A percentile compares a stretch with the other conserved stretches of the same genome.
These are phyloP conservation scores for Phlyctochytrium arcticum DNA, from an alignment of 192 early-diverging fungal species.

Conservation along the genomic window DNA sequence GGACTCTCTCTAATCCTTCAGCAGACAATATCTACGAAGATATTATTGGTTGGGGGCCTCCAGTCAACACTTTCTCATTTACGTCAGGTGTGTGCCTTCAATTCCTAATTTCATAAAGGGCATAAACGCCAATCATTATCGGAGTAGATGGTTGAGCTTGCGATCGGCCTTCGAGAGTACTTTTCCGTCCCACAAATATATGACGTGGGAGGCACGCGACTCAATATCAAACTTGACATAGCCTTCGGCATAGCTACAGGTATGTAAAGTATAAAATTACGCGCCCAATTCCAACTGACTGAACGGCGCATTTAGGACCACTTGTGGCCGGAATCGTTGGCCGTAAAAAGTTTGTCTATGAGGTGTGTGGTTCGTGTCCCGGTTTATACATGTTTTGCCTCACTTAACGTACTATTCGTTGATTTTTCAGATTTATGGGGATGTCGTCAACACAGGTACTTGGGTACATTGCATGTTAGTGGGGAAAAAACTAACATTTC, in stretches of 20 bases:
- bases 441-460: constrained; percentile 44
- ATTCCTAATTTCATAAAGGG: too few relatives aligned
- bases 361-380: constrained; percentile 21
- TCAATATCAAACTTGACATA: constrained; percentile 32
- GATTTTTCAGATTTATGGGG: constrained; percentile 37
- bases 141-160: constrained; percentile 36
- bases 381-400: neutral
- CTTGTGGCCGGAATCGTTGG: constrained; percentile 52
- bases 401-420: neutral
- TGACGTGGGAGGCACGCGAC: constrained; percentile 3
- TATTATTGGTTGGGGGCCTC: constrained; percentile 45
- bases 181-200: constrained; percentile 24
- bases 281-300: neutral
- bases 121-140: too few relatives aligned
- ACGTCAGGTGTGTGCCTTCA: constrained; percentile 1
- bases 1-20: neutral
- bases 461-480: neutral
- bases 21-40: constrained; percentile 45
- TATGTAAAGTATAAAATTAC: neutral
- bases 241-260: constrained; percentile 40
- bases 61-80: constrained; percentile 21
- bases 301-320: constrained; percentile 27
- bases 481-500: neutral
- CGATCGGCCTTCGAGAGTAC: constrained; percentile 23
- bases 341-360: constrained; percentile 45